These are phyloP conservation scores for Diversispora eburnea DNA, from an alignment of 192 early-diverging fungal genomes.

Conservation along the genomic window DNA sequence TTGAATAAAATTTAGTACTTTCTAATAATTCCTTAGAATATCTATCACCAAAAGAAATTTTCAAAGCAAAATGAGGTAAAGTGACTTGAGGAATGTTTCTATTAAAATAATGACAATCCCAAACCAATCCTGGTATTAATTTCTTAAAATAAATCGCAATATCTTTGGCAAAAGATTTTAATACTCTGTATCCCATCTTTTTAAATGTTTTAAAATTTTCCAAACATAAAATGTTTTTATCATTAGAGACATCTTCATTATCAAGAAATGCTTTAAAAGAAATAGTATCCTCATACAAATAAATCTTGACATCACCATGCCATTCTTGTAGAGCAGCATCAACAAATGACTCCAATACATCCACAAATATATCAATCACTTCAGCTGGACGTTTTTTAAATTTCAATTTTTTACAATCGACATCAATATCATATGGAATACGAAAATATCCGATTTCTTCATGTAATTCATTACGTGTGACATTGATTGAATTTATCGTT, in stretches of 20 bases:
- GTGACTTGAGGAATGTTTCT: not conserved
- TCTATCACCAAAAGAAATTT: not conserved
- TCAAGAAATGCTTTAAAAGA: not conserved
- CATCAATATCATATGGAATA: not conserved
- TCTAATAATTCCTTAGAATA: not conserved
- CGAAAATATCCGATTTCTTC: not conserved
- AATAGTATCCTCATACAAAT: not conserved
- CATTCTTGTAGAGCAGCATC: not conserved
- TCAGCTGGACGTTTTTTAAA: not conserved
- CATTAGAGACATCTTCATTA: not conserved
- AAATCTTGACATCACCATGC: not conserved
- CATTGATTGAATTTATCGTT: not conserved
- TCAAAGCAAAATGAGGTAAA: not conserved
- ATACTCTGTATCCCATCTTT: not conserved
- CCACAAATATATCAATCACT: not conserved
- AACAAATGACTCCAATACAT: not conserved
- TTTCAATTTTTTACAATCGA: not conserved
- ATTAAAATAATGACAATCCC: not conserved
- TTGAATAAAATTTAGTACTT: not conserved
- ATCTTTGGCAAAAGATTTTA: not conserved
- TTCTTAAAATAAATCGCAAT: not conserved
- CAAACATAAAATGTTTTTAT: not conserved
- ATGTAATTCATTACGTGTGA: conserved; percentile 1
- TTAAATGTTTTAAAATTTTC: not conserved
- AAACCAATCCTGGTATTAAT: not conserved